Base-by-base conservation (phyloP, 2,329 filamentous ascomycete genomes). In the Neofusicoccum ribis region DNA sequence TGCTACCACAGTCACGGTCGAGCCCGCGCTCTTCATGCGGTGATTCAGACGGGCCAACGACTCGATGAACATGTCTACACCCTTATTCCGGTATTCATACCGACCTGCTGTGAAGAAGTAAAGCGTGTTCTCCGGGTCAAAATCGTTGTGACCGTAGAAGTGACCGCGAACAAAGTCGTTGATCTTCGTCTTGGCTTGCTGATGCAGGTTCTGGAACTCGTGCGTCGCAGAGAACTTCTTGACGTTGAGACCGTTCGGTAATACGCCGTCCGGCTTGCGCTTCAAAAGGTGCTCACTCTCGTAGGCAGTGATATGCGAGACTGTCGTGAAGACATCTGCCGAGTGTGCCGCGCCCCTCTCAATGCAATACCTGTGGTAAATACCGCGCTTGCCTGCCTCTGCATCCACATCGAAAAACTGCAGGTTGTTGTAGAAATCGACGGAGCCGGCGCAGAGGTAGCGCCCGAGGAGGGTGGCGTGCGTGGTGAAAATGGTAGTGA, bases 61-160 rank as follows among this genome's bases (percentile, higher is more conserved):
- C 80, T 99, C 95, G 71, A 99, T 96, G 79, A 98, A 99, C 95
- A 99, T 98, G 79, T 99, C 95, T 9, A 97, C 94, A 74, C 95
- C 95, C 81, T 99, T 99, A 76, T 99, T 99, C 69, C 95, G 86
- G 85, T 94, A 99, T 79, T 99, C 95, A 75, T 99, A 99, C 68
- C 95, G 91, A 67, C 95, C 95, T 6, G 95, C 91, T 3, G 93
- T 99, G 83, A 99, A 99, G 81, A 98, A 90, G 81, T 97, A 99
- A 41, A 99, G 86, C 0, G 95, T 99, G 79, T 98, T 97, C 67
- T 98, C 93, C 14, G 93, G 89, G 68, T 97, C 92, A 70, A 98
- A 98, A 76, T 99, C 93, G 77, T 97, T 96, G 81, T 98, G 93
- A 11, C 95, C 95, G 75, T 98, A 98, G 80, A 99, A 99, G 77